Evolutionary conservation across 441 rosid species (phyloP), one percentile per base, ranked within the genome.

Genomic region (Raphanus hybrid): DNA sequence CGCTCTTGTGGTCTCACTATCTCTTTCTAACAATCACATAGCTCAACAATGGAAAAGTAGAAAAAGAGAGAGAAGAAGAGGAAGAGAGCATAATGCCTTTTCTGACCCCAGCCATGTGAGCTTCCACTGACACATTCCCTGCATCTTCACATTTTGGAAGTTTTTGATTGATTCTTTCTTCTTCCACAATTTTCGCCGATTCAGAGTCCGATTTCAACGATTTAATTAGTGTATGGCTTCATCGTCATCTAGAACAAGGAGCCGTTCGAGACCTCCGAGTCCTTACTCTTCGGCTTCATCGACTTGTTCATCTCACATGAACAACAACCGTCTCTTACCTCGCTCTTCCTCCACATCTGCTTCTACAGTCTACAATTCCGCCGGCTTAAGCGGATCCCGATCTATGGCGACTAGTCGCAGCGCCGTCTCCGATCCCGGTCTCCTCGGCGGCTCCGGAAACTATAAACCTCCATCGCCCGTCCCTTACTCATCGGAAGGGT

Each of bases 161-260:
- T 60, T 78, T 78, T 78, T 37, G 57, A 29, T 66, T 66, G 69
- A 66, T 76, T 75, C 52, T 70, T 57, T 67, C 23, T 70, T 50
- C 74, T 71, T 72, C 64, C 15, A 6, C 16, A 60, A 41, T 3
- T 11, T 1, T 66, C 27, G 8, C 57, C n/a, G n/a, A n/a, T n/a
- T n/a, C n/a, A n/a, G n/a, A n/a, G n/a, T n/a, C 57, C 78, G 71
- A 76, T 70, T 69, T 69, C 64, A 48, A 3, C 72, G 86, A 85
- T 81, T 39, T 2, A 63, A 54, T 68, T 85, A 87, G 18, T 65
- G 60, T 8, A 86, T 92, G 98, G 98, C 97, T 34, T 90, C 96
- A 29, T 91, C 96, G 8, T 92, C 97, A 34, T 96, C 98, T 2
- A 90, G 93, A 79, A 91, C 90, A 27, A 81, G 98, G 59, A 94